A percentile compares a stretch with the other conserved stretches of the same genome.
Evolutionary conservation across 2,329 filamentous ascomycete species (phyloP).

Genomic region (Sarocladium strictum): DNA sequence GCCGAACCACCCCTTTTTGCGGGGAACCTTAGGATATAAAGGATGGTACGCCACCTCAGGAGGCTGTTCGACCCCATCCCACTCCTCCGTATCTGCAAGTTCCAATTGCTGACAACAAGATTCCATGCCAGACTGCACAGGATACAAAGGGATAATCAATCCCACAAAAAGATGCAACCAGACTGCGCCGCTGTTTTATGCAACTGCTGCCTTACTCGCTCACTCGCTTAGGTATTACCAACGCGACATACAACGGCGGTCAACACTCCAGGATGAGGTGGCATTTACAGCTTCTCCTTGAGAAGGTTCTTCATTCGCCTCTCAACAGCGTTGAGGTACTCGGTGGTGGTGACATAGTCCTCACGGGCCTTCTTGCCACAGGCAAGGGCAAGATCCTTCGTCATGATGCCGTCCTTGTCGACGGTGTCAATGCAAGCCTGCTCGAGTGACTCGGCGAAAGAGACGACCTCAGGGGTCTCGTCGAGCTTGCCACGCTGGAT

Average conservation of each 20-base stretch:
- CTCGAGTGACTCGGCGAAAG: slow-evolving; percentile 89
- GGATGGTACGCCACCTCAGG: background rate
- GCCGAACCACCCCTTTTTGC: background rate
- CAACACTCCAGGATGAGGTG: background rate
- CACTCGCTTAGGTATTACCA: background rate
- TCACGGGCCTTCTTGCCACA: slow-evolving; percentile 80
- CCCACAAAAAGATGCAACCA: background rate
- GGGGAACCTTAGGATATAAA: background rate
- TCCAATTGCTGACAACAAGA: background rate
- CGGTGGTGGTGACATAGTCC: slow-evolving; percentile 84
- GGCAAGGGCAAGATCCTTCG: slow-evolving; percentile 95
- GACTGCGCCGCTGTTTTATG: background rate
- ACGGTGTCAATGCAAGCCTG: slow-evolving; percentile 92
- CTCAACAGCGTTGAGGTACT: slow-evolving; percentile 93
- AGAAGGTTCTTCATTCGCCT: slow-evolving; percentile 75
- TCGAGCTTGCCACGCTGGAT: slow-evolving; percentile 91
- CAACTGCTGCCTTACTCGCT: background rate
- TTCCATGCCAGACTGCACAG: background rate
- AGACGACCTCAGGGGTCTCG: slow-evolving; percentile 81
- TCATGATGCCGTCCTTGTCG: slow-evolving; percentile 93
- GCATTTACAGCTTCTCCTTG: slow-evolving; percentile 66
- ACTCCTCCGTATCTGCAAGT: background rate
- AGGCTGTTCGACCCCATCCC: background rate
- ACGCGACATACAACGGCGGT: background rate
- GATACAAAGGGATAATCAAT: background rate